Percentiles rank a stretch among this genome's conserved stretches.
These are phyloP conservation scores for Hortiboletus campestris DNA, from an alignment of 768 basidiomycete genomes.

Conservation along the genomic window DNA sequence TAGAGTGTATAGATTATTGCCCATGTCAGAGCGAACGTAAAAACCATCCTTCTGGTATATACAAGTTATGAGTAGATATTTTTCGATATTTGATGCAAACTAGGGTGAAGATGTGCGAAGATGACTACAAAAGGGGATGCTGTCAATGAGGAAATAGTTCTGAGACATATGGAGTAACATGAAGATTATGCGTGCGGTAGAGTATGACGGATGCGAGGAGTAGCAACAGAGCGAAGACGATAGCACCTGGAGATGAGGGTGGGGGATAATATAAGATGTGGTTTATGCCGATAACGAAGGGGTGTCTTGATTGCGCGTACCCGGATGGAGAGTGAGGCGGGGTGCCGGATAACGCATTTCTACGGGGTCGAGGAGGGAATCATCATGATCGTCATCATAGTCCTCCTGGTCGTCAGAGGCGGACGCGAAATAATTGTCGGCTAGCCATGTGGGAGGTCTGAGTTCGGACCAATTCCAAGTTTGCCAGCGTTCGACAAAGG, in stretches of 20 bases:
- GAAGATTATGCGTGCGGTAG: constrained; percentile 24
- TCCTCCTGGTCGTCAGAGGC: constrained; percentile 23
- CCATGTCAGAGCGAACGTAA: constrained; percentile 22
- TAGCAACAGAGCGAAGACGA: constrained; percentile 19
- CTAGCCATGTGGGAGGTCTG: constrained; percentile 26
- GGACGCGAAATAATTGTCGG: constrained; percentile 2
- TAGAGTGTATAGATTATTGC: constrained; percentile 32
- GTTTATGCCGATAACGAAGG: constrained; percentile 18
- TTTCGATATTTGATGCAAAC: constrained; percentile 20
- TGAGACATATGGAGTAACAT: constrained; percentile 6
- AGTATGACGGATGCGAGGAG: constrained; percentile 23
- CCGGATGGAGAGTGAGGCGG: constrained; percentile 10
- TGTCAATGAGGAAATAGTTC: constrained; percentile 21
- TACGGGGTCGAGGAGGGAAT: constrained; percentile 12
- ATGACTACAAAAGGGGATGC: constrained; percentile 29
- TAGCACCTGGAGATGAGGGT: constrained; percentile 10
- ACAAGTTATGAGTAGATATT: constrained; percentile 25
- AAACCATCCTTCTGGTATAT: constrained; percentile 23
- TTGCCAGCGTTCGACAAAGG: constrained; percentile 31
- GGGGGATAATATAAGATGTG: constrained; percentile 6
- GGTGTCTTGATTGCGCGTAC: constrained; percentile 14
- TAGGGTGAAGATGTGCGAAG: constrained; percentile 12
- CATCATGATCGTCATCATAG: constrained; percentile 26
- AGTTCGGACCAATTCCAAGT: constrained; percentile 36
- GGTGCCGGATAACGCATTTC: constrained; percentile 13